These are phyloP conservation scores for Cercospora citrullina DNA, from an alignment of 2,329 filamentous ascomycete genomes.

Conservation along the genomic window DNA sequence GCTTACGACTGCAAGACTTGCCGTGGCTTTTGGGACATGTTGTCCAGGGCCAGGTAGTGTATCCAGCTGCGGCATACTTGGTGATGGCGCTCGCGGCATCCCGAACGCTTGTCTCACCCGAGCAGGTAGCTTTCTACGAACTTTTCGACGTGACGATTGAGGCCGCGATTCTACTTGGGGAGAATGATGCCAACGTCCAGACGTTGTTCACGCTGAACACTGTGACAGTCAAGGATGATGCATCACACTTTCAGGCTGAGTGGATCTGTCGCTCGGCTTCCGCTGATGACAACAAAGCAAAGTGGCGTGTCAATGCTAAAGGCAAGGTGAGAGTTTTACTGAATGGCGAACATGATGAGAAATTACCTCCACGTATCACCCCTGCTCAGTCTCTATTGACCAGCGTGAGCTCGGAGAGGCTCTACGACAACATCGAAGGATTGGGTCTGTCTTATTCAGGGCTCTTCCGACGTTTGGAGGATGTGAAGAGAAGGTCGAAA, in stretches of 20 bases:
- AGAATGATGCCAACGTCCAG: constrained; percentile 16
- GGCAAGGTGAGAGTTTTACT: constrained; percentile 11
- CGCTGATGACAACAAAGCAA: constrained; percentile 8
- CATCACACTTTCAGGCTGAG: constrained; percentile 8
- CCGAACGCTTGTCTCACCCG: constrained; percentile 9
- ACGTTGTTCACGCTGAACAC: constrained; percentile 7
- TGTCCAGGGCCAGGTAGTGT: constrained; percentile 36
- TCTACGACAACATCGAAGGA: constrained; percentile 9
- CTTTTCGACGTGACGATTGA: constrained; percentile 16
- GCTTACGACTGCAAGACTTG: constrained; percentile 24
- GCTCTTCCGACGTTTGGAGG: constrained; percentile 10
- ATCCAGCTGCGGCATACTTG: constrained; percentile 35
- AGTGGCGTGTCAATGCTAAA: constrained; percentile 13
- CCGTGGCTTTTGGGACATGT: constrained; percentile 40
- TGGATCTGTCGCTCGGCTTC: constrained; percentile 13
- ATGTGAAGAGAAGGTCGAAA: constrained; percentile 11
- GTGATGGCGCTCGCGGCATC: constrained; percentile 27
- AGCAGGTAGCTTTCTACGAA: constrained; percentile 5
- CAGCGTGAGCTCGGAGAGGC: constrained; percentile 12
- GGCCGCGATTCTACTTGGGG: constrained; percentile 26
- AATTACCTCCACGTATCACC: constrained; percentile 4
- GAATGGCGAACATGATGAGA: constrained; percentile 8
- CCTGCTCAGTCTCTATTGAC: constrained; percentile 11
- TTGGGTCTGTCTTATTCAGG: constrained; percentile 15
- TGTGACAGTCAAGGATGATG: constrained; percentile 5